These are phyloP conservation scores for Bipolaris oryzae DNA, from an alignment of 2,329 filamentous ascomycete species.

Conservation along the genomic window DNA sequence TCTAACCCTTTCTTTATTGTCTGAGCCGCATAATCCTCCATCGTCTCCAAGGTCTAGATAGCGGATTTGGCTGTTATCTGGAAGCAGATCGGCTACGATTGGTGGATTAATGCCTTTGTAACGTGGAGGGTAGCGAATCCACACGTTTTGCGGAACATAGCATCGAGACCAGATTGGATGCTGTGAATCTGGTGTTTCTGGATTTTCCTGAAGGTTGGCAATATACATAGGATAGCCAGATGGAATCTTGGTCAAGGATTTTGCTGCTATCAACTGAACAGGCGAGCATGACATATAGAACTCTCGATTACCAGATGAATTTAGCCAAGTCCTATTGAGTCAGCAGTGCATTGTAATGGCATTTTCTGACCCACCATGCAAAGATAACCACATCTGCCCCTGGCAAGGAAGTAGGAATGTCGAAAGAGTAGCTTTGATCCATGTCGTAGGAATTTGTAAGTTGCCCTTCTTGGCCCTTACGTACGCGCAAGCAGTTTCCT, in stretches of 20 bases:
- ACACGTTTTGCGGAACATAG: conserved; percentile 9
- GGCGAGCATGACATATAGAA: conserved; percentile 53
- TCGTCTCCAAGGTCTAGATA: neutral
- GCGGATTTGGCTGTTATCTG: neutral
- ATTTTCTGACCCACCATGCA: conserved; percentile 38
- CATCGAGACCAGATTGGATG: conserved; percentile 5
- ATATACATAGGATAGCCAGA: conserved; percentile 11
- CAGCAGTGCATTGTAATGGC: neutral
- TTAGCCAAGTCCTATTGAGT: conserved; percentile 14
- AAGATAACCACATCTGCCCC: conserved; percentile 46
- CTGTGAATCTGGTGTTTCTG: neutral
- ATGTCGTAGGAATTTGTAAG: conserved; percentile 30
- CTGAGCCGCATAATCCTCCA: neutral
- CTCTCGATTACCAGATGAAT: conserved; percentile 53
- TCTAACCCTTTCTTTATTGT: neutral
- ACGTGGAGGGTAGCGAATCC: conserved; percentile 4
- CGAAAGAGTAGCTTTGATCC: conserved; percentile 51
- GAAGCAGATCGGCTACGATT: neutral
- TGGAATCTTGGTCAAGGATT: neutral
- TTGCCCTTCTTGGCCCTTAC: conserved; percentile 10
- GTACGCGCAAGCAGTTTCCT: conserved; percentile 51
- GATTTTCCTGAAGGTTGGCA: conserved; percentile 6
- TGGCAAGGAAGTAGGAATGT: conserved; percentile 48
- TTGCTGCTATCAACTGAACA: conserved; percentile 29
- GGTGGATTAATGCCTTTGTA: conserved; percentile 1